Evolutionary conservation across 1,284 basidiomycete species (phyloP), one percentile per base, ranked within the genome.

Genomic region (Sanghuangporus weigelae): DNA sequence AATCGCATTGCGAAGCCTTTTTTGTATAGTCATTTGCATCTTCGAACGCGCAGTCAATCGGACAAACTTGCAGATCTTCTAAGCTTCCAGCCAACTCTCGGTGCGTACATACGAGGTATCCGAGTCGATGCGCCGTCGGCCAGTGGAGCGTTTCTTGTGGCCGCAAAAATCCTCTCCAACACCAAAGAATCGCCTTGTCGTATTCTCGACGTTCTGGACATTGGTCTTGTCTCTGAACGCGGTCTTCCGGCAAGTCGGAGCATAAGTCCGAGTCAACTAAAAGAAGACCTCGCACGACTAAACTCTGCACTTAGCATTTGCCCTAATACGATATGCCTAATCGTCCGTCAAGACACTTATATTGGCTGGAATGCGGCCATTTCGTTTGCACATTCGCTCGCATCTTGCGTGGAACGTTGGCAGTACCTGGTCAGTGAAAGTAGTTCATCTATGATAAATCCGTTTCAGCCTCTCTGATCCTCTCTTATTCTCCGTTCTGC

Each of bases 1-100:
- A 70, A 78, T 44, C 77, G 85, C 64, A 84, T 86, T 64, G 77
- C 76, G 0, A 78, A 78, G 0, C 83, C 83, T 4, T 73, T 84
- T 21, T 75, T 83, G 67, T 85, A 85, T 73, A 75, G 78, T 67
- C 75, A 77, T 19, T 66, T 85, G 40, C 73, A 76, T 67, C 68
- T 86, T 48, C 72, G 69, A 46, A 74, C 78, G 0, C 64, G 75
- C 0, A 50, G 54, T 16, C 78, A 82, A 26, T 72, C 81, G 0
- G 66, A 68, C n/a, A 71, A 73, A n/a, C 75, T 81, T 21, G 73
- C 79, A 16, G 65, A 64, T 21, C 75, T 80, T 0, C 75, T 85
- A 50, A 55, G 67, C 2, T 64, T 57, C 5, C 73, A 75, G 55
- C 77, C 80, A 0, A 49, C 68, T 0, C 71, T 84, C 26, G 78